phyloP scores from a whole-genome alignment of 202 grass and related monocot species.

The Zizania palustris region DNA sequence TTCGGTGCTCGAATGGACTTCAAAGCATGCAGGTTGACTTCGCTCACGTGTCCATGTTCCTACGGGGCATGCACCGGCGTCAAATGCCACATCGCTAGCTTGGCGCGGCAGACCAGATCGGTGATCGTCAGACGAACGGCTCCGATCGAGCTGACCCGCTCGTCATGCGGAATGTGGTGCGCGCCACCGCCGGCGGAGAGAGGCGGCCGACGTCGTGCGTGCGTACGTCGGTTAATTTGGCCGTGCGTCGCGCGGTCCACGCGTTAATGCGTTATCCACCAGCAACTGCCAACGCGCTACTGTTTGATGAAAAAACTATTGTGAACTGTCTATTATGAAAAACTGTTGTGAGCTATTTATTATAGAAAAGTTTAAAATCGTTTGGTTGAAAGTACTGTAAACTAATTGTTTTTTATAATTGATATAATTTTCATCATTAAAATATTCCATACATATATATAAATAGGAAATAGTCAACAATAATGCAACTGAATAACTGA shows the following conservation, averaged over 20 bases:
- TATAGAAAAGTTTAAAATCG: too few species aligned
- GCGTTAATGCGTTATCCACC: constrained; percentile 38
- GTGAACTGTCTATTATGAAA: too few species aligned
- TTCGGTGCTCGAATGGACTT: neutral
- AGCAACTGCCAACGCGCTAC: neutral
- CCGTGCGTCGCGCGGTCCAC: neutral
- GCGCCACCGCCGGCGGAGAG: neutral
- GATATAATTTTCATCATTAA: too few species aligned
- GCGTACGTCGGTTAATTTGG: neutral
- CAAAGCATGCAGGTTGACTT: constrained; percentile 23
- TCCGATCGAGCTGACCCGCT: neutral
- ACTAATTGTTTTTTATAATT: too few species aligned
- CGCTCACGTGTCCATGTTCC: neutral
- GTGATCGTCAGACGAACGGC: neutral
- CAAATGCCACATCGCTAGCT: neutral
- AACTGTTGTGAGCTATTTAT: too few species aligned
- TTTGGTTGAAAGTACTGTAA: too few species aligned
- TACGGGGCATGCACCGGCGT: neutral
- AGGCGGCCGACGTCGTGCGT: too few species aligned
- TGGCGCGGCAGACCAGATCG: constrained; percentile 2
- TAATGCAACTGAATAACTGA: too few species aligned
- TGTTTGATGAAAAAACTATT: too few species aligned
- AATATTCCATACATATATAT: too few species aligned
- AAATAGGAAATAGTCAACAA: too few species aligned
- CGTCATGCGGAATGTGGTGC: neutral